Conservation (phyloP, 2,329 filamentous ascomycete species). For the Paracoccidioides lutzii region DNA sequence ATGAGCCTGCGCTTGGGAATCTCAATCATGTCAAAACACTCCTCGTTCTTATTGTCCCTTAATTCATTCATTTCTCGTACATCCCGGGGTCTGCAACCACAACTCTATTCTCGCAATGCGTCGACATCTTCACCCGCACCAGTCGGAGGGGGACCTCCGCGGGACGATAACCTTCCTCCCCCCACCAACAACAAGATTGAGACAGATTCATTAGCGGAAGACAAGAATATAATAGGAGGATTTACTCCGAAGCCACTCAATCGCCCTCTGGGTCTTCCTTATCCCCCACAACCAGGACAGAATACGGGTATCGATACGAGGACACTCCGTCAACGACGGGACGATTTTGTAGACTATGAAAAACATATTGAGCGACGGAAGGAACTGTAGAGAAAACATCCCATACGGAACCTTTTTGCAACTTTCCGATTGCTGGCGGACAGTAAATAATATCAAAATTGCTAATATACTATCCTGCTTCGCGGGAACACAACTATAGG, state of each 20-base stretch:
- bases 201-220: not conserved
- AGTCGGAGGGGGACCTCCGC: not conserved
- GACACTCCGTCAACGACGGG: conserved; percentile 52
- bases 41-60: not conserved
- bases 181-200: not conserved
- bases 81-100: conserved; percentile 17
- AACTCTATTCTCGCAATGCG: conserved; percentile 9
- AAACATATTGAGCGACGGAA: conserved; percentile 67
- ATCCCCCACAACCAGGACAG: conserved; percentile 62
- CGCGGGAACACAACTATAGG: conserved; percentile 27
- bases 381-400: conserved; percentile 46
- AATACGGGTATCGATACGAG: conserved; percentile 67
- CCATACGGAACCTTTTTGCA: too few species aligned
- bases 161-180: not conserved
- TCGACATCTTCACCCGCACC: conserved; percentile 5
- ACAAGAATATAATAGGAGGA: not conserved
- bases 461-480: too few species aligned
- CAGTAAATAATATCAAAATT: not conserved
- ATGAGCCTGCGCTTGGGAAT: not conserved
- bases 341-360: conserved; percentile 74
- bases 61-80: conserved; percentile 15
- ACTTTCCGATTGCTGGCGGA: too few species aligned
- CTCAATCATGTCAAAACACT: not conserved
- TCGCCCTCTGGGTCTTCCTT: conserved; percentile 69
- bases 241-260: conserved; percentile 43